Evolutionary conservation across 2,329 filamentous ascomycete genomes (phyloP), one percentile per base, ranked within the genome.

Genomic region (Apiospora sp.): DNA sequence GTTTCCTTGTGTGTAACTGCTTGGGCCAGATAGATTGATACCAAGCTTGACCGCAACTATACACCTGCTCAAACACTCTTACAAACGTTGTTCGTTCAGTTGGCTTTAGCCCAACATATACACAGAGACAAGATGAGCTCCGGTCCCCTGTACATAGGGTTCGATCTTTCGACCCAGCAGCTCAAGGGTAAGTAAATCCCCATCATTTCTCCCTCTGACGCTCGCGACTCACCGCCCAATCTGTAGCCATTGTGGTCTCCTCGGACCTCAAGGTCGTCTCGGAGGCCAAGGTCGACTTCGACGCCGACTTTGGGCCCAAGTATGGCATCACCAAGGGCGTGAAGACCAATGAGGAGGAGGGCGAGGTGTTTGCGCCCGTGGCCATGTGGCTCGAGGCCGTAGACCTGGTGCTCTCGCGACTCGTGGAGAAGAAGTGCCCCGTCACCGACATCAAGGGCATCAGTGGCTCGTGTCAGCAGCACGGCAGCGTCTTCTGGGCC

Each of bases 111-210:
- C 30, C 22, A n/a, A n/a, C n/a, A 64, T 22, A 41, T 10, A 22
- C 22, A 41, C 10, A 22, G 22, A n/a, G 34, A 51, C 74, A 79
- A 70, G 69, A 83, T 84, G 83, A 79, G 76, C 72, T 77, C 81
- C 74, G 87, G 85, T 44, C 92, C 93, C 24, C 86, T 97, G 74
- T 98, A 97, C 81, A 87, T 98, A 79, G 96, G 96, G 74, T 95
- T 98, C 82, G 96, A 99, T 84, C 92, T 98, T 73, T 98, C 95
- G 61, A 98, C 96, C 72, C 96, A 98, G 83, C 96, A 98, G 82
- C 89, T 98, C 72, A 98, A 99, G 89, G 95, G 94, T 91, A 83
- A 75, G 80, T 76, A 48, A 24, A 24, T 24, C 34, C 16, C 2
- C 37, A 27, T n/a, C 37, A 71, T 70, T 7, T 58, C 24, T 61